Percentiles rank a stretch among this genome's conserved stretches.
These are phyloP conservation scores for Tephrocybe rancida DNA, from an alignment of 768 basidiomycete genomes.

Conservation along the genomic window DNA sequence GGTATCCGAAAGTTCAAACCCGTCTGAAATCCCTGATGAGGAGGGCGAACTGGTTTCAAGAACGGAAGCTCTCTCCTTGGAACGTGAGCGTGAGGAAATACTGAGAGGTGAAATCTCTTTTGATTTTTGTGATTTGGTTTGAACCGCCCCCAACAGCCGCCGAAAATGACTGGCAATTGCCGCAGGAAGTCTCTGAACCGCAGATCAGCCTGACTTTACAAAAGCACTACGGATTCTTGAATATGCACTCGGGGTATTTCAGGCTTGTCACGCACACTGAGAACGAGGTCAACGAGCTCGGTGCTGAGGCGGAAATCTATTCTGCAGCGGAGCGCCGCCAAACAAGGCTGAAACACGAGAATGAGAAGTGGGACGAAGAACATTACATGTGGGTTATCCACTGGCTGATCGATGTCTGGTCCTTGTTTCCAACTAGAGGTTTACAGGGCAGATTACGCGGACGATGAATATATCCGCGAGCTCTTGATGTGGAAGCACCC, in stretches of 20 bases:
- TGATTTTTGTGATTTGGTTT: background rate
- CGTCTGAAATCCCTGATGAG: slow-evolving; percentile 14
- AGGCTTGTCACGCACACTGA: slow-evolving; percentile 69
- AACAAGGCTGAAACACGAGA: slow-evolving; percentile 61
- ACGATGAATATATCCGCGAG: slow-evolving; percentile 75
- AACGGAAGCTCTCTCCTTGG: slow-evolving; percentile 50
- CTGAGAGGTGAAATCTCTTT: slow-evolving; percentile 45
- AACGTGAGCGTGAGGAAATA: slow-evolving; percentile 59
- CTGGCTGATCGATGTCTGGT: background rate
- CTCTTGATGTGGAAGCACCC: slow-evolving; percentile 71
- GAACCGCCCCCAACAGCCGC: slow-evolving; percentile 50
- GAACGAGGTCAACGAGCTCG: slow-evolving; percentile 84
- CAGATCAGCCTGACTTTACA: slow-evolving; percentile 41
- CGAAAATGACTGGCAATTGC: slow-evolving; percentile 78
- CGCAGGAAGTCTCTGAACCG: slow-evolving; percentile 58
- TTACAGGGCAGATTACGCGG: slow-evolving; percentile 77
- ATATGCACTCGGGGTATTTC: slow-evolving; percentile 77
- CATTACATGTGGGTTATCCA: slow-evolving; percentile 69
- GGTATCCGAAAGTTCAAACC: slow-evolving; percentile 28
- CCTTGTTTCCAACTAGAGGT: background rate
- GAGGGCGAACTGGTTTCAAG: slow-evolving; percentile 45
- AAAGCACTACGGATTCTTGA: slow-evolving; percentile 75
- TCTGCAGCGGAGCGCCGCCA: slow-evolving; percentile 50
- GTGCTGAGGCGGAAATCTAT: slow-evolving; percentile 62
- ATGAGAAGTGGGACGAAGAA: slow-evolving; percentile 82